Conservation (phyloP, 116 monocot genomes). For the Iris pallida region DNA sequence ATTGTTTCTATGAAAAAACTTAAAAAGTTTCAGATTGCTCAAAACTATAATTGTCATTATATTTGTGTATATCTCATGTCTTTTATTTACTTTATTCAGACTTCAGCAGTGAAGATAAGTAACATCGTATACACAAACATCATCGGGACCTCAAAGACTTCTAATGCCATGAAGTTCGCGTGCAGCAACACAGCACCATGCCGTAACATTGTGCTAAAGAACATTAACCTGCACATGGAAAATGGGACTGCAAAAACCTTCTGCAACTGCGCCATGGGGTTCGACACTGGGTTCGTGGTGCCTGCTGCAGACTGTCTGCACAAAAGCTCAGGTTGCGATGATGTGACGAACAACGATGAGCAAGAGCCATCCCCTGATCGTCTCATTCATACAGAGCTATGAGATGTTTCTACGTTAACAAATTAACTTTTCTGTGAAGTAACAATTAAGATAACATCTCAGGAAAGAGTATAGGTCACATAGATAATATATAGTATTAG, state of each 20-base stretch:
- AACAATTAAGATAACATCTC: too few species aligned
- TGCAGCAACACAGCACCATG: constrained; percentile 92
- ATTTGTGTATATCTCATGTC: background rate
- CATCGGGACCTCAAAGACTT: constrained; percentile 66
- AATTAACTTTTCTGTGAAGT: too few species aligned
- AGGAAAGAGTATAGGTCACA: too few species aligned
- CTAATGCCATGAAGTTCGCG: constrained; percentile 75
- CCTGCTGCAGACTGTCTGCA: constrained; percentile 77
- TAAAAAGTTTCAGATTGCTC: too few species aligned
- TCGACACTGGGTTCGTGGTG: constrained; percentile 59
- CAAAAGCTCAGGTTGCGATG: constrained; percentile 29
- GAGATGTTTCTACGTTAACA: constrained; percentile 2
- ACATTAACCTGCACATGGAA: constrained; percentile 62
- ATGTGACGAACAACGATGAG: background rate
- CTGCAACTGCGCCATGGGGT: constrained; percentile 88
- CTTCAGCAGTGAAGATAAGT: constrained; percentile 88
- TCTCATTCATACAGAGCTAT: constrained; percentile 45
- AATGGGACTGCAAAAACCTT: constrained; percentile 60
- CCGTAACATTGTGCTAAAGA: constrained; percentile 74
- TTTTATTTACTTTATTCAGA: constrained; percentile 31
- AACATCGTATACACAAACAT: constrained; percentile 79
- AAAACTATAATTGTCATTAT: too few species aligned
- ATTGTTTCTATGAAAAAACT: too few species aligned
- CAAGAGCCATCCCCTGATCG: background rate
- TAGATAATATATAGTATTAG: too few species aligned